Evolutionary conservation across 208 protist genomes (phyloP), one percentile per base, ranked within the genome.

Genomic region (Plasmodiophora brassicae): DNA sequence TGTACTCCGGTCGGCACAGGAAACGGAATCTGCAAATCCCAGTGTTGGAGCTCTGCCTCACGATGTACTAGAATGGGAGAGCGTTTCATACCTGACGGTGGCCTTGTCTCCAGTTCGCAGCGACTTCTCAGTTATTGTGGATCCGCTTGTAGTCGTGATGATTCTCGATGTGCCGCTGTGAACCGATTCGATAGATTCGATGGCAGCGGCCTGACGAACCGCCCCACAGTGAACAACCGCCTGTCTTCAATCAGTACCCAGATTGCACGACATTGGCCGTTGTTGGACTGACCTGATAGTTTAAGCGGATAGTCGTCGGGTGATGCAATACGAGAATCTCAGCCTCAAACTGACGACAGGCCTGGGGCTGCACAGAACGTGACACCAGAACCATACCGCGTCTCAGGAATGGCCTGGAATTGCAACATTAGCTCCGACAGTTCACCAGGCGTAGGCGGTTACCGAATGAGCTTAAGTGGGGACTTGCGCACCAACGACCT

Each of bases 281-380:
- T 36, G 5, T n/a, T n/a, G n/a, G n/a, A n/a, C n/a, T n/a, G 5
- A 78, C 65, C 90, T 99, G 96, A 92, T 99, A 99, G 90, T 97
- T 95, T 0, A 90, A 86, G n/a, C 93, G 88, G 88, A 99, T 99
- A 1, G 97, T 98, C 0, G 97, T 99, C 28, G 96, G 95, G 92
- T 99, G 97, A 91, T 98, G 98, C 25, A 98, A 92, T 25, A 99
- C 95, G 20, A 97, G 92, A 1, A 99, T 90, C 28, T 99, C 97
- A 0, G 97, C 97, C 90, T 97, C 95, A 86, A 99, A 99, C 91
- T 97, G 95, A 93, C 95, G 96, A 85, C 91, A 95, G 28, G 97
- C 92, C 89, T 91, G 90, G 1, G 95, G 94, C 39, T 93, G 86
- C 45, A 60, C 20, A n/a, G 71, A 36, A 46, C 41, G 88, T 38